Evolutionary conservation across 495 filamentous ascomycete genomes (phyloP), one percentile per base, ranked within the genome.

Genomic region (Trichoderma erinaceum): DNA sequence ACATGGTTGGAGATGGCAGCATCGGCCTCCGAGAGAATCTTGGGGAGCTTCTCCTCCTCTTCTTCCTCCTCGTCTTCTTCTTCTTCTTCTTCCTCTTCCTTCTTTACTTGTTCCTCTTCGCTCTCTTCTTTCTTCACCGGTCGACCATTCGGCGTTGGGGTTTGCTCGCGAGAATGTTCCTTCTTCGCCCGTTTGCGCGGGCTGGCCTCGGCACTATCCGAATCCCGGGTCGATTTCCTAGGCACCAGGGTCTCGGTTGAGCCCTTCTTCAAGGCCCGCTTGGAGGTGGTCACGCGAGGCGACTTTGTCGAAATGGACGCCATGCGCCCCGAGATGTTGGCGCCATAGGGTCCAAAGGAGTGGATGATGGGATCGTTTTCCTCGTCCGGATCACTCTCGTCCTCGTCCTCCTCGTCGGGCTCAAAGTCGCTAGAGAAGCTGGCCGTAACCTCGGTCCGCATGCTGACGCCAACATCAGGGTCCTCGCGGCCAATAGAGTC

Each of bases 301-400:
- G 88, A 89, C 11, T 79, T 79, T 0, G 87, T 81, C 12, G 80
- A 83, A 78, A 96, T 88, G 15, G 89, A 90, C 35, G 90, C 90
- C 76, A 97, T 82, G 12, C 90, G 89, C 46, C 86, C 85, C 8
- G 92, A 85, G 56, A 97, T 80, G 72, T 95, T 92, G 63, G 90
- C 89, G 44, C 92, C 92, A 72, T 88, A 94, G 1, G 92, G 91
- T 67, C 92, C 92, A 71, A 97, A 97, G 0, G 93, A 95, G 74
- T 91, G 90, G 10, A 96, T 80, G 68, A 96, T 88, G 3, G 92
- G 93, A 69, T 97, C 93, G 68, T 97, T 97, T 75, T 97, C 93
- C 79, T 96, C 93, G 74, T 97, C 87, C 41, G 88, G 87, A 61
- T 96, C 90, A 50, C 90, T 90, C 58, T 91, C 86, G 10, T 82